Evolutionary conservation across 441 rosid species (phyloP).

Genomic region (Rhodomyrtus psidioides): DNA sequence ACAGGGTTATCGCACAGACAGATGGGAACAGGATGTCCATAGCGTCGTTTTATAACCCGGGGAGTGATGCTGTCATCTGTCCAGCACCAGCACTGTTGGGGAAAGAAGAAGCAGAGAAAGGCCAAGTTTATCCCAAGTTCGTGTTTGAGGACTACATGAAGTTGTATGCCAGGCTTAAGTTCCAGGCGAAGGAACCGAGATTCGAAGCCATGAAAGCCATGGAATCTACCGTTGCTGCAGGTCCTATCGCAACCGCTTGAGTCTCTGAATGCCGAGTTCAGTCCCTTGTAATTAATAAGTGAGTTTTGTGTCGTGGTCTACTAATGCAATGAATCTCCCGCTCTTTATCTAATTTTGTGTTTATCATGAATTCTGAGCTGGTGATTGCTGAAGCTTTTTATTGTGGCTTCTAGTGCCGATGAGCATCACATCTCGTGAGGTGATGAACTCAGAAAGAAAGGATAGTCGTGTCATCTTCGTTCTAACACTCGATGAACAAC

Average conservation of each 20-base stretch:
- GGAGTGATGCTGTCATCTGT: conserved; percentile 51
- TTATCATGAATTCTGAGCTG: background rate
- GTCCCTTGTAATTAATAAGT: background rate
- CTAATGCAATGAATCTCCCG: background rate
- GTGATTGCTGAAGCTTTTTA: background rate
- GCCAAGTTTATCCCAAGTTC: conserved; percentile 47
- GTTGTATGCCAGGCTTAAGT: conserved; percentile 57
- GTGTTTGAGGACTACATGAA: conserved; percentile 83
- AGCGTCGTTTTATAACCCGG: conserved; percentile 81
- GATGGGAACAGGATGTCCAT: conserved; percentile 73
- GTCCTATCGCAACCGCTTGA: conserved; percentile 25
- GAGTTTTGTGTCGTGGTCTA: conserved; percentile 8
- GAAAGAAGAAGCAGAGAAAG: conserved; percentile 29
- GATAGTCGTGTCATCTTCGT: background rate
- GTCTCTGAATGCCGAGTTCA: background rate
- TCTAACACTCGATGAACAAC: background rate
- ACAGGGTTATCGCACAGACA: conserved; percentile 51
- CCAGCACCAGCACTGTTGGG: conserved; percentile 52
- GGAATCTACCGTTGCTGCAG: conserved; percentile 10
- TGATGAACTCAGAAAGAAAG: background rate
- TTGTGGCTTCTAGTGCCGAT: background rate
- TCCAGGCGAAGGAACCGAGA: conserved; percentile 71
- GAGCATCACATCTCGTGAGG: background rate
- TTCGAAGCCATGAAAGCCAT: conserved; percentile 60
- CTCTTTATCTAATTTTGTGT: background rate